Evolutionary conservation across 345 rosid genomes (phyloP), one percentile per base, ranked within the genome.

Genomic region (Melaleuca quinquenervia): DNA sequence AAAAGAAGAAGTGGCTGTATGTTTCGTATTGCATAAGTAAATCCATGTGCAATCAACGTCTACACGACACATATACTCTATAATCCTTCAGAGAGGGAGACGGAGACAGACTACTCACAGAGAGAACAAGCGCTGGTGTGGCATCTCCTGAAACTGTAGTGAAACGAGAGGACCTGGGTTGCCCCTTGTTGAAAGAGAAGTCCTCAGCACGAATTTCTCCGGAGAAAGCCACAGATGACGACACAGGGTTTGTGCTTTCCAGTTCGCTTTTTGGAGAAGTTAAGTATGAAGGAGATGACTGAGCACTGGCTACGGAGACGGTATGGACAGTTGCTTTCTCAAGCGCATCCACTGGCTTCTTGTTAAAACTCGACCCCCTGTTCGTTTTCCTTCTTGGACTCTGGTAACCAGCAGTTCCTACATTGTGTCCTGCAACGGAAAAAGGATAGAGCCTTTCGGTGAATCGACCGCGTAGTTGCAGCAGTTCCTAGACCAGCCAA

Each of bases 331-430:
- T 84, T 16, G 52, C 86, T 51, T 86, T 92, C 82, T 87, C 88
- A 84, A 36, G 62, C 20, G 14, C 78, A 32, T 32, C 48, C 21
- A 9, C 78, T 18, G 78, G 89, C 84, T 86, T 53, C 8, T 6
- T 84, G 50, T 83, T 70, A 91, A 85, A 93, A 89, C 74, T 89
- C 84, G 29, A 92, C 58, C 89, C 89, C 94, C 84, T 92, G 92
- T 92, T 94, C 91, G 84, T 90, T 94, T 88, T 90, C 89, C 83
- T 92, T 91, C 95, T 94, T 60, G 90, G 20, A 51, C 27, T 52
- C 48, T 52, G 60, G 44, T 88, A 55, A 96, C 85, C 82, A 88
- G 86, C 52, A 36, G 20, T 36, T 70, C 78, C 6, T 12, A 0
- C 45, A 8, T 70, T 70, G 78, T 70, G 18, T 70, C 78, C 78